Percentiles rank a stretch among this genome's conserved stretches.
Conservation (phyloP, 2,329 filamentous ascomycete genomes). For the Alternaria infectoria region DNA sequence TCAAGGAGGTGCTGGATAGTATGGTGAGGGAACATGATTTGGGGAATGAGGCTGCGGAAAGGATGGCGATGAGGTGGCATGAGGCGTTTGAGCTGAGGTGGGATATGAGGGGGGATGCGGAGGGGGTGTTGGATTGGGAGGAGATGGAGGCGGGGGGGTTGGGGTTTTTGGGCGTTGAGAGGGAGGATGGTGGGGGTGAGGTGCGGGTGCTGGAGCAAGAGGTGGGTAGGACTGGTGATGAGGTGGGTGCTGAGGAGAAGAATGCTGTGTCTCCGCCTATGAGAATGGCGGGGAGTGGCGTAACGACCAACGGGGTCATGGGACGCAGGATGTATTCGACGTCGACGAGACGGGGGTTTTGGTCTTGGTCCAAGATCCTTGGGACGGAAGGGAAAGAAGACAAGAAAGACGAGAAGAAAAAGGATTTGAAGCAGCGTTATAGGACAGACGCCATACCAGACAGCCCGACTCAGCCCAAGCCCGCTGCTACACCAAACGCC, state of each 20-base stretch:
- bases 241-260: not conserved
- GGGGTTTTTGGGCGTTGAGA: conserved; percentile 16
- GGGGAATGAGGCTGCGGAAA: conserved; percentile 24
- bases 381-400: not conserved
- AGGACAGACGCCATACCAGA: not conserved
- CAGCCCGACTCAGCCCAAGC: not conserved
- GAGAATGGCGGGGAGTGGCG: not conserved
- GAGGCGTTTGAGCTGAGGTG: conserved; percentile 18
- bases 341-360: not conserved
- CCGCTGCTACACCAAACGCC: not conserved
- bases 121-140: conserved; percentile 17
- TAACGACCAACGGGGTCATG: not conserved
- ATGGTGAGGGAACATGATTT: conserved; percentile 35
- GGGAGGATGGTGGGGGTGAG: not conserved
- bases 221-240: too few relatives aligned
- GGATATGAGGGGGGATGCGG: conserved; percentile 6
- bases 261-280: not conserved
- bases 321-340: conserved; percentile 23
- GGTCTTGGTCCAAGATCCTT: not conserved
- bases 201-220: too few relatives aligned
- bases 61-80: conserved; percentile 34
- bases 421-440: not conserved
- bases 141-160: conserved; percentile 27
- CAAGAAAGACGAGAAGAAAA: not conserved
- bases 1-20: conserved; percentile 27